Base-by-base conservation (phyloP, 2,329 filamentous ascomycete species). In the Drechslera avenae region DNA sequence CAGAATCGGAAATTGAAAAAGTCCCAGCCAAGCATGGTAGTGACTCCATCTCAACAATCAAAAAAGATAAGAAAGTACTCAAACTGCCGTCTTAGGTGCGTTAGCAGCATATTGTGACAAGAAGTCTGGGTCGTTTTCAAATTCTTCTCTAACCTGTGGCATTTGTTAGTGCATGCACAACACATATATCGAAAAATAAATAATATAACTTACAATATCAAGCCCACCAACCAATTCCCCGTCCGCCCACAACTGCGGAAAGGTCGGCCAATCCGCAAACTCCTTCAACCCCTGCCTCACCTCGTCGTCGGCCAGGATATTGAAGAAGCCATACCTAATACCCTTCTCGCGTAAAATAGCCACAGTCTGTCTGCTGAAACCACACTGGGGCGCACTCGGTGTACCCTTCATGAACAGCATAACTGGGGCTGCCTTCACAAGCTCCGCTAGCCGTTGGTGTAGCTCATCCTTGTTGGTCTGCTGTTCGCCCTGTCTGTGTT, bases 321-420 rank as follows among this genome's bases (percentile, higher is more conserved):
- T 97, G 81, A 99, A 99, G 81, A 99, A 99, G 16, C 94, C 94
- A 73, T 97, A 99, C 73, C 96, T 91, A 54, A 99, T 89, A 41
- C 88, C 88, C 70, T 91, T 87, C 76, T 97, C 93, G 44, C 94
- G 84, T 65, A 99, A 77, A 39, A 99, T 84, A 19, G 80, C 86
- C 35, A 99, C 94, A 36, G 96, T 79, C 77, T 97, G 91, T 62
- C 93, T 81, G 61, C 90, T 96, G 77, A 99, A 99, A 2, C 94
- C 91, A 68, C 92, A 96, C 75, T 96, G 89, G 1, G 91, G 91
- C 26, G 85, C 83, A 59, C 86, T 90, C 0, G 91, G 91, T 2
- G 90, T 95, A n/a, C 91, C 92, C 79, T 96, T 96, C 91, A 96
- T 96, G 76, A 99, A 99, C 21, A 99, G 81, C 94, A 99, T 99